phyloP scores from a whole-genome alignment of 2,329 filamentous ascomycete species.

The Aureobasidium musti region DNA sequence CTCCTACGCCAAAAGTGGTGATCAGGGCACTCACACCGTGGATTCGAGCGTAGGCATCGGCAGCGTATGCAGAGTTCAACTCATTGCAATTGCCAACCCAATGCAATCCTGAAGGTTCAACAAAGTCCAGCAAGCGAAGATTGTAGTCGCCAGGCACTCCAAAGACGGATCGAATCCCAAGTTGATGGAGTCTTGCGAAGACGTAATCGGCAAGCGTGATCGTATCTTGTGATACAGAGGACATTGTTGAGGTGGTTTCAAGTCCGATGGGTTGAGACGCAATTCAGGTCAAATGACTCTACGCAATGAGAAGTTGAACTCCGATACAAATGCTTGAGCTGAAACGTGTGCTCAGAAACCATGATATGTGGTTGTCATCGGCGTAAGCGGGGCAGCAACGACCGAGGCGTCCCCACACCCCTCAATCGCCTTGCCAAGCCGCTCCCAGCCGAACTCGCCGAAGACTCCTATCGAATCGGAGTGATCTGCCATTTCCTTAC shows the following conservation, averaged over 20 bases:
- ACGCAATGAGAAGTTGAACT: no score
- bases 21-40: conserved; percentile 38
- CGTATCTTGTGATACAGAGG: conserved; percentile 7
- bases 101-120: conserved; percentile 55
- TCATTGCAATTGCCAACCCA: conserved; percentile 66
- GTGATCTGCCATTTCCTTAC: conserved; percentile 10
- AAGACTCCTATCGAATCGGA: conserved; percentile 23
- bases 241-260: conserved; percentile 19
- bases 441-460: conserved; percentile 19
- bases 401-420: neutral
- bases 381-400: conserved; percentile 5
- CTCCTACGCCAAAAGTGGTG: conserved; percentile 53
- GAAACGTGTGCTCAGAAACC: conserved; percentile 4
- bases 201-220: conserved; percentile 38
- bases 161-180: conserved; percentile 50
- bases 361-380: conserved; percentile 19
- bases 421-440: neutral
- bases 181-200: conserved; percentile 47
- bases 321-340: no score
- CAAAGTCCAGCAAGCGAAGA: conserved; percentile 54
- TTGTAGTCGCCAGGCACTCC: conserved; percentile 51
- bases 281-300: no score
- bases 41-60: conserved; percentile 19
- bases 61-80: conserved; percentile 55
- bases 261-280: neutral